Percentiles rank a stretch among this genome's conserved stretches.
These are phyloP conservation scores for Melanomma pulvis-pyrius DNA, from an alignment of 495 filamentous ascomycete species.

Conservation along the genomic window DNA sequence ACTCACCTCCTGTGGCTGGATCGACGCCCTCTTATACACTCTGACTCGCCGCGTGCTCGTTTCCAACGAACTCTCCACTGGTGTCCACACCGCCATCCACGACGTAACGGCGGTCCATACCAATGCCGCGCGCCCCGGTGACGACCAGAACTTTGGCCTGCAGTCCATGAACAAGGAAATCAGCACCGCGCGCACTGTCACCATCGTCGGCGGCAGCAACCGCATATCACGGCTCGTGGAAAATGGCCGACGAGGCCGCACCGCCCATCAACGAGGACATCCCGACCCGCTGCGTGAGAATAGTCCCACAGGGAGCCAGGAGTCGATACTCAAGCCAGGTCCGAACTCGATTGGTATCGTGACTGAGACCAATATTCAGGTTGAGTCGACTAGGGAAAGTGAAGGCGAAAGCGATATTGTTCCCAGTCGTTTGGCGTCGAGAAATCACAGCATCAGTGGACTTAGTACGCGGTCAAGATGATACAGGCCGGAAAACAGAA, in stretches of 20 bases:
- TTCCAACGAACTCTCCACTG: slow-evolving; percentile 40
- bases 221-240: slow-evolving; percentile 27
- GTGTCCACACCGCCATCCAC: slow-evolving; percentile 1
- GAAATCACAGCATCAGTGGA: slow-evolving; percentile 18
- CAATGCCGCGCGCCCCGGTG: slow-evolving; percentile 18
- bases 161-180: slow-evolving; percentile 27
- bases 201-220: slow-evolving; percentile 31
- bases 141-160: slow-evolving; percentile 18
- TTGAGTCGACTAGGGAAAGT: not conserved
- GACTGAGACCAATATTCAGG: slow-evolving; percentile 32
- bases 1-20: slow-evolving; percentile 72
- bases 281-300: not conserved
- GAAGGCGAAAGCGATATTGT: slow-evolving; percentile 15
- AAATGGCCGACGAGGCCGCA: not conserved
- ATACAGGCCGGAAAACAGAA: not conserved
- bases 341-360: slow-evolving; percentile 31
- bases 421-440: slow-evolving; percentile 1
- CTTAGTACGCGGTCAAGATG: slow-evolving; percentile 1
- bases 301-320: slow-evolving; percentile 27
- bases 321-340: slow-evolving; percentile 27
- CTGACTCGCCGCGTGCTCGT: slow-evolving; percentile 59
- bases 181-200: slow-evolving; percentile 26
- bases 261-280: not conserved
- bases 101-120: slow-evolving; percentile 11
- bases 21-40: slow-evolving; percentile 74